Conservation (phyloP, 306 rosid species). For the Quercus dentata region DNA sequence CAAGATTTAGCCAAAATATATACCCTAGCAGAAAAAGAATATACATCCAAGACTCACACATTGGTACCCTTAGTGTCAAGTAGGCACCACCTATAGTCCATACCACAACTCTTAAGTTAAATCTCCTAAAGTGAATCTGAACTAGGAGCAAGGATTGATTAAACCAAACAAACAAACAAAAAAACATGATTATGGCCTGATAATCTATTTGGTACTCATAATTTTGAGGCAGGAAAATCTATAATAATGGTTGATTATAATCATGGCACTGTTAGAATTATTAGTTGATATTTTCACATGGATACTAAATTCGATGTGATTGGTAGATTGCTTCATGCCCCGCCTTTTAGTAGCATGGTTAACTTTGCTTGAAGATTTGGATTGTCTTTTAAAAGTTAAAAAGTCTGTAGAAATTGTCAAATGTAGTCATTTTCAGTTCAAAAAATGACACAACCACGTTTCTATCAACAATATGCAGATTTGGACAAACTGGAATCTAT, state of each 20-base stretch:
- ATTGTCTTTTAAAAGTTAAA: neutral
- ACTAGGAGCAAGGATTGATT: too few species aligned
- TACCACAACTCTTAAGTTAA: too few species aligned
- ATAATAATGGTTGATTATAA: neutral
- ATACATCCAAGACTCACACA: neutral
- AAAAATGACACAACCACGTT: constrained; percentile 2
- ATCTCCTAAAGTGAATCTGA: too few species aligned
- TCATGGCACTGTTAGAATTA: neutral
- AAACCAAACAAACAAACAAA: neutral
- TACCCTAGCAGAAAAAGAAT: neutral
- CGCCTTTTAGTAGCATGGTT: neutral
- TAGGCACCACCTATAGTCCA: too few species aligned
- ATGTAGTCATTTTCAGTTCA: neutral
- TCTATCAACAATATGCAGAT: constrained; percentile 39
- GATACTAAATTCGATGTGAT: neutral
- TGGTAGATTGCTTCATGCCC: neutral
- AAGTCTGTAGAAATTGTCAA: neutral
- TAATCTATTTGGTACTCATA: neutral
- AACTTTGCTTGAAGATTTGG: neutral
- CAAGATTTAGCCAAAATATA: neutral
- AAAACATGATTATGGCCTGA: neutral
- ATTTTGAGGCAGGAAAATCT: neutral
- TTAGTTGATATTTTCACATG: neutral
- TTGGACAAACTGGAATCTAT: constrained; percentile 68
- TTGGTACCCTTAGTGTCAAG: neutral